Base-by-base conservation (phyloP, 2,329 filamentous ascomycete species). In the Aphanoascus verrucosus region DNA sequence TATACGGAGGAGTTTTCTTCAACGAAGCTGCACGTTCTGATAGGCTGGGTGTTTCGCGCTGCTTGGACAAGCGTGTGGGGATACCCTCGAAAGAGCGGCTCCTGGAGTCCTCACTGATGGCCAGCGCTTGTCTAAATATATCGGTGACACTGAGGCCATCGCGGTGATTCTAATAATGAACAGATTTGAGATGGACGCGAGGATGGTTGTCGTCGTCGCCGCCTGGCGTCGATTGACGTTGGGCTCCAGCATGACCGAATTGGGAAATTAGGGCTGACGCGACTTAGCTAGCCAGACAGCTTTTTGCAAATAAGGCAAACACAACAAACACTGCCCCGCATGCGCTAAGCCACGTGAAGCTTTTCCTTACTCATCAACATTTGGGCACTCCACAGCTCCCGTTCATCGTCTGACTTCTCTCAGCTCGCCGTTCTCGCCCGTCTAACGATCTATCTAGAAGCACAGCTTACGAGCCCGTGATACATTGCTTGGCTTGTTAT, bases 1-100 rank as follows among this genome's bases (percentile, higher is more conserved):
- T 34, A 32, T n/a, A n/a, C n/a, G n/a, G n/a, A n/a, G n/a, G n/a
- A n/a, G 35, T 5, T 9, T 40, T 52, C 35, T 46, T 17, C 14
- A 32, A 5, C 32, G 31, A 14, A 17, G 5, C 42, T 12, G 50
- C 41, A 32, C n/a, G n/a, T 17, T 52, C 34, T n/a, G n/a, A 52
- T 52, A 52, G 50, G 50, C 35, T 34, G 32, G 41, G 19, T 52
- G 50, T 52, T 52, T 52, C 7, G 42, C 42, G 41, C 50, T 15
- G 42, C 5, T 31, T 37, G 40, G 48, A 38, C 35, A 15, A 20
- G n/a, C 14, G 15, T 52, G 41, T 52, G 49, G 49, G 38, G 49
- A 45, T 3, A 19, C 31, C 31, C 31, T n/a, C 7, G 4, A 37
- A 17, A 28, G 7, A 20, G 38, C 48, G 38, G 48, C 38, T 50